Evolutionary conservation across 352 stramenopile species (phyloP).

Genomic region (Globisporangium alternatum): DNA sequence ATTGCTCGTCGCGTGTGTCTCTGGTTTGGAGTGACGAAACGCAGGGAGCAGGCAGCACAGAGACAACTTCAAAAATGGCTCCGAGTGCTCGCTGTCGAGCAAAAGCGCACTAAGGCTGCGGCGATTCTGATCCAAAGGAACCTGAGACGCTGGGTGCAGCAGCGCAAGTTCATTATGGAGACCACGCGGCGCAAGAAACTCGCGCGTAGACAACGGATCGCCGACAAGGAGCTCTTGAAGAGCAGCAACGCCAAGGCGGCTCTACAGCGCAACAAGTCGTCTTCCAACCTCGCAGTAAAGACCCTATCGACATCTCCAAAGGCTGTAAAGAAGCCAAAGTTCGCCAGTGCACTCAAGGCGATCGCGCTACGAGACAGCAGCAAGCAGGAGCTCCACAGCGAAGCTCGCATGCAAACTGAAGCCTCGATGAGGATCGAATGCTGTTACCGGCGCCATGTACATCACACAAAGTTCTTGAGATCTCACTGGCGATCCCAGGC

Average conservation of each 20-base stretch:
- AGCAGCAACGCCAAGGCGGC: background rate
- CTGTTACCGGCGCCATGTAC: slow-evolving; percentile 26
- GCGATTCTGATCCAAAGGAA: slow-evolving; percentile 49
- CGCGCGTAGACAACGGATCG: slow-evolving; percentile 23
- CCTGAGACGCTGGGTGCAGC: slow-evolving; percentile 41
- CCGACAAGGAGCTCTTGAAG: slow-evolving; percentile 21
- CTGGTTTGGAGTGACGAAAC: slow-evolving; percentile 22
- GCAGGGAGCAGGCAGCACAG: slow-evolving; percentile 11
- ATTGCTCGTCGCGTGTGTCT: slow-evolving; percentile 19
- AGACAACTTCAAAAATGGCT: slow-evolving; percentile 29
- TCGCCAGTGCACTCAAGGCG: slow-evolving; percentile 10
- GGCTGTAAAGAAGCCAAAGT: slow-evolving; percentile 4
- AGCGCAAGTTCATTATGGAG: slow-evolving; percentile 37
- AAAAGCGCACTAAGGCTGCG: slow-evolving; percentile 15
- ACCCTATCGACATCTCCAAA: background rate
- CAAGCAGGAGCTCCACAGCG: background rate
- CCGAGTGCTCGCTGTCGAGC: slow-evolving; percentile 22
- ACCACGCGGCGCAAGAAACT: slow-evolving; percentile 30
- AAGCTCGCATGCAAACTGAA: background rate
- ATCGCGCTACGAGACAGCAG: background rate
- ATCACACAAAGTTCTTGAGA: slow-evolving; percentile 13
- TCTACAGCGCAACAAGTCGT: background rate
- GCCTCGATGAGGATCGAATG: slow-evolving; percentile 27
- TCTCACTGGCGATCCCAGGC: slow-evolving; percentile 27
- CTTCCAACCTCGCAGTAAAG: background rate